phyloP scores from a whole-genome alignment of 805 yeast species.

The Babjeviella inositovora region DNA sequence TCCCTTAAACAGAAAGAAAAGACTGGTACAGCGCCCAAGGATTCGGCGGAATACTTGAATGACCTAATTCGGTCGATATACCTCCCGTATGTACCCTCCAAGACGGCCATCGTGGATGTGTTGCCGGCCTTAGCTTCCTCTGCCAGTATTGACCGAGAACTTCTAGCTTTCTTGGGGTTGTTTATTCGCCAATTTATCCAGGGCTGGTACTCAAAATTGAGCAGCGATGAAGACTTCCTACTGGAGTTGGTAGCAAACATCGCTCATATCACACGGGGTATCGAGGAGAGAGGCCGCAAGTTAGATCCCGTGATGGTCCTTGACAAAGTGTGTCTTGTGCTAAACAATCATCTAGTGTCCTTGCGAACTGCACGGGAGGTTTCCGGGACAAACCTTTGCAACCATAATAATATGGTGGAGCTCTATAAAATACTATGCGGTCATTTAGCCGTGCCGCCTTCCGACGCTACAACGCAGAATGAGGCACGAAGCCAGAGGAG shows the following conservation, averaged over 20 bases:
- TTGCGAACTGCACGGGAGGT: not conserved
- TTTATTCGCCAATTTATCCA: conserved; percentile 27
- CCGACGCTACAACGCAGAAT: not conserved
- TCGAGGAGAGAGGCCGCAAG: conserved; percentile 14
- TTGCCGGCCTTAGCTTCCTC: conserved; percentile 23
- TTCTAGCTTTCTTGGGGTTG: conserved; percentile 28
- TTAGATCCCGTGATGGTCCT: no score
- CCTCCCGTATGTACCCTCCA: conserved; percentile 6
- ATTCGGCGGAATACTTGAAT: conserved; percentile 9
- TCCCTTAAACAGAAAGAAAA: no score
- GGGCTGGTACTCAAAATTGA: conserved; percentile 23
- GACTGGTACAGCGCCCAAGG: no score
- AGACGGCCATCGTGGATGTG: conserved; percentile 5
- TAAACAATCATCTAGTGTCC: not conserved
- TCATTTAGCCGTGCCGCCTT: not conserved
- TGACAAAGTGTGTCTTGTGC: not conserved
- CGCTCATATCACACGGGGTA: conserved; percentile 19
- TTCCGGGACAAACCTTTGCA: not conserved
- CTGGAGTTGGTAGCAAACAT: conserved; percentile 18
- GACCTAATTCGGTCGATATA: conserved; percentile 9
- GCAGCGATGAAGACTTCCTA: conserved; percentile 21
- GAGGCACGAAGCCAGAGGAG: not conserved
- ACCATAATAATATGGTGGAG: no score
- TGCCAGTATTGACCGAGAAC: conserved; percentile 19
- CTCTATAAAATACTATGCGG: no score